phyloP scores from a whole-genome alignment of 1,284 basidiomycete species.

The Rhodotorula sp. region DNA sequence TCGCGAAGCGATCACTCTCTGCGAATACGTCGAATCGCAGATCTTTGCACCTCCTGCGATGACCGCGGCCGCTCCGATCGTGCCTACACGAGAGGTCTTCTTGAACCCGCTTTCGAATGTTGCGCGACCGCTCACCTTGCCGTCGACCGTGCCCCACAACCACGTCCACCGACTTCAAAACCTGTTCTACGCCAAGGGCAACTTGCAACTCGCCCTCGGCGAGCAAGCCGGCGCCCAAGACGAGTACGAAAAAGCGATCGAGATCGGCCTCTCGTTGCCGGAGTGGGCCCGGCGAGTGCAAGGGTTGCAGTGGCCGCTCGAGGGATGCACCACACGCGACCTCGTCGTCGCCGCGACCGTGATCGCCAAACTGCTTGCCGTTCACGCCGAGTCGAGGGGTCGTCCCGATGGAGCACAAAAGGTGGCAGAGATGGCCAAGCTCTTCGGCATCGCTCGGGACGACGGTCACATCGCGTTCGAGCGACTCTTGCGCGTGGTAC shows the following conservation, averaged over 20 bases:
- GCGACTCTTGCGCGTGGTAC: slow-evolving; percentile 50
- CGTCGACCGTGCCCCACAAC: slow-evolving; percentile 45
- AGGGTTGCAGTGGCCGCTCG: slow-evolving; percentile 18
- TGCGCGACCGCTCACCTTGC: slow-evolving; percentile 40
- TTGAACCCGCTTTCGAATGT: slow-evolving; percentile 19
- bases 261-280: slow-evolving; percentile 38
- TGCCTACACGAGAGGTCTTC: slow-evolving; percentile 1
- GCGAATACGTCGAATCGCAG: slow-evolving; percentile 48
- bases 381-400: slow-evolving; percentile 47
- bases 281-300: slow-evolving; percentile 18
- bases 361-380: slow-evolving; percentile 50
- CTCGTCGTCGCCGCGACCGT: slow-evolving; percentile 44
- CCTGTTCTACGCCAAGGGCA: slow-evolving; percentile 54
- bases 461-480: slow-evolving; percentile 45
- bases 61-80: not conserved
- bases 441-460: slow-evolving; percentile 39
- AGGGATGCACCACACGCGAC: slow-evolving; percentile 35
- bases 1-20: slow-evolving; percentile 49
- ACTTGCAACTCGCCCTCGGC: slow-evolving; percentile 48
- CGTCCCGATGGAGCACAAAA: slow-evolving; percentile 34
- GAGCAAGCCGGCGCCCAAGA: slow-evolving; percentile 43
- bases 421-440: slow-evolving; percentile 37
- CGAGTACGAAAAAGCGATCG: slow-evolving; percentile 52
- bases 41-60: slow-evolving; percentile 39
- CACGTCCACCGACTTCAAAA: slow-evolving; percentile 53